Percentiles rank a stretch among this genome's conserved stretches.
Conservation (phyloP, 148 eudicot genomes). For the Cornus suecica region DNA sequence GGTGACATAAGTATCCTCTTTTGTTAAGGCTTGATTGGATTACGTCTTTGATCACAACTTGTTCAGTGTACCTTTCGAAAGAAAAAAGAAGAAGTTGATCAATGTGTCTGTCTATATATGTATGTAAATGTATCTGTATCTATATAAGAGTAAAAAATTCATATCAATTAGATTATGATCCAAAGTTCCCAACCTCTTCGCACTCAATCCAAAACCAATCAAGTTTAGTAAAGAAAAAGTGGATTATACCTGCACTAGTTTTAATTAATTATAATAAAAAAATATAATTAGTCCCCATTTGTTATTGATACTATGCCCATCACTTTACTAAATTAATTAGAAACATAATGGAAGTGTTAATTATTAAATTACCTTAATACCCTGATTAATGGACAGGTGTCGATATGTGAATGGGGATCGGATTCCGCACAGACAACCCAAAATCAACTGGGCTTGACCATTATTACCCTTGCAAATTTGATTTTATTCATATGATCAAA, state of each 20-base stretch:
- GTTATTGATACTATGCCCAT: slow-evolving; percentile 14
- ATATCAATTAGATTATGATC: background rate
- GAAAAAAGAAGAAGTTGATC: too few species aligned
- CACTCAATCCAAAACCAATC: slow-evolving; percentile 12
- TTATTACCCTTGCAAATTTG: too few species aligned
- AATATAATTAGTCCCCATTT: slow-evolving; percentile 10
- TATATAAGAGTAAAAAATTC: background rate
- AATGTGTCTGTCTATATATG: too few species aligned
- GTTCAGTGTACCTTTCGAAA: too few species aligned
- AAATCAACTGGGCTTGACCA: too few species aligned
- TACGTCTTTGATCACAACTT: slow-evolving; percentile 9
- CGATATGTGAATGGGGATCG: too few species aligned
- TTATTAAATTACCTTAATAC: background rate
- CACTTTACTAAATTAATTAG: background rate
- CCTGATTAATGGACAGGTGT: background rate
- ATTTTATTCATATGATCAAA: too few species aligned
- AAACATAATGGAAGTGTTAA: background rate
- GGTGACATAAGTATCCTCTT: slow-evolving; percentile 11
- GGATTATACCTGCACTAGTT: slow-evolving; percentile 1
- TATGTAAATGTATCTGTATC: too few species aligned
- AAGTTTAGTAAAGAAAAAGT: slow-evolving; percentile 16
- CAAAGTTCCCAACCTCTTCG: slow-evolving; percentile 18
- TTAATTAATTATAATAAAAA: background rate
- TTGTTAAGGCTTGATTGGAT: slow-evolving; percentile 13
- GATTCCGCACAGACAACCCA: too few species aligned